phyloP scores from a whole-genome alignment of 257 asterid species.

The Gentiana straminea region DNA sequence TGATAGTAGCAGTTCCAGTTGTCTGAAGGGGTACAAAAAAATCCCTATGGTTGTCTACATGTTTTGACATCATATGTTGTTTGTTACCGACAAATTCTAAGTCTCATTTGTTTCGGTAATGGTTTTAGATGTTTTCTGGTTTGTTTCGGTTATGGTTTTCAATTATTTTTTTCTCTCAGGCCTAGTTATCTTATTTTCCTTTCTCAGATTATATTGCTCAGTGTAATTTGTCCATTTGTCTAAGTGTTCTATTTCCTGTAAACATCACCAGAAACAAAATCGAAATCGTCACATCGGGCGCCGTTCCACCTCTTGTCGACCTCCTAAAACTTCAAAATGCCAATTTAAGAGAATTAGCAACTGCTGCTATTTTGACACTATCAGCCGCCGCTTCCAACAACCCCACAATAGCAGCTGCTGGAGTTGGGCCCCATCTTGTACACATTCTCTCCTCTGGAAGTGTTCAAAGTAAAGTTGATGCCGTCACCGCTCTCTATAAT shows the following conservation, averaged over 20 bases:
- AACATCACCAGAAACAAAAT: constrained; percentile 57
- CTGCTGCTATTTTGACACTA: constrained; percentile 65
- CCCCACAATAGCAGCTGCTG: constrained; percentile 57
- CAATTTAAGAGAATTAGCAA: constrained; percentile 68
- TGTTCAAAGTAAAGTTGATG: constrained; percentile 76
- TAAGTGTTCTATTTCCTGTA: constrained; percentile 13
- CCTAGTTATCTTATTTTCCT: background rate
- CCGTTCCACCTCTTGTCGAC: constrained; percentile 68
- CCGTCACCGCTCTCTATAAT: constrained; percentile 76
- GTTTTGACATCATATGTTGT: no score
- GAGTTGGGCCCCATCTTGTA: constrained; percentile 55
- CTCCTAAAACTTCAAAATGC: constrained; percentile 51
- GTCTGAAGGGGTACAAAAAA: no score
- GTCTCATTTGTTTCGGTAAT: background rate
- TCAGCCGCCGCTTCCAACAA: constrained; percentile 68
- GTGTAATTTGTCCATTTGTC: constrained; percentile 2
- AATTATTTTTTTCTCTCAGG: background rate
- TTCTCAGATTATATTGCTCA: constrained; percentile 7
- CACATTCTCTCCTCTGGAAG: constrained; percentile 70
- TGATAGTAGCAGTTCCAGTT: no score
- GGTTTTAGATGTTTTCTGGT: no score
- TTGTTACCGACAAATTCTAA: no score
- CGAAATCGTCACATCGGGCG: constrained; percentile 64
- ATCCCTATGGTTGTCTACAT: no score
- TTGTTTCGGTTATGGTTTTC: background rate